Percentiles rank a stretch among this genome's conserved stretches.
Evolutionary conservation across 1,284 basidiomycete genomes (phyloP).

Genomic region (Heterobasidion irregulare): DNA sequence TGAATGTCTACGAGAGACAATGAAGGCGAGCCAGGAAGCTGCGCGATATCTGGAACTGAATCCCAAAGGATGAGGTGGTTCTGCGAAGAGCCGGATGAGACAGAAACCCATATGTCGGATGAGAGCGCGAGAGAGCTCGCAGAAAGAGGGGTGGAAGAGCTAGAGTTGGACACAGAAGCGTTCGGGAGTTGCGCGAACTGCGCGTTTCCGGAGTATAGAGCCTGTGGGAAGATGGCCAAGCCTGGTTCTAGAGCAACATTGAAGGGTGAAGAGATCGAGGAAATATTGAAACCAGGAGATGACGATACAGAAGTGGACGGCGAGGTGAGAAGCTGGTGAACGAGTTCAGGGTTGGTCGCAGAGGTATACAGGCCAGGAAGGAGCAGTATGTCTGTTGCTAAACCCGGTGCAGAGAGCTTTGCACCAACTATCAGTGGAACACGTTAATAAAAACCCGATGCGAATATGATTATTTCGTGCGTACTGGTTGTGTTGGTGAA

Average conservation of each 20-base stretch:
- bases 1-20: constrained; percentile 58
- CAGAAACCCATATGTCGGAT: constrained; percentile 57
- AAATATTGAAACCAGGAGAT: constrained; percentile 51
- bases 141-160: constrained; percentile 33
- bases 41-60: constrained; percentile 65
- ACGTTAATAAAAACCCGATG: neutral
- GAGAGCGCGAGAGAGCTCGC: constrained; percentile 54
- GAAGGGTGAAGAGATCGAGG: constrained; percentile 49
- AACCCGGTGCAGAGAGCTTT: constrained; percentile 46
- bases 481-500: neutral
- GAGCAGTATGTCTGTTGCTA: constrained; percentile 44
- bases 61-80: constrained; percentile 65
- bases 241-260: constrained; percentile 59
- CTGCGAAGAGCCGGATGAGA: constrained; percentile 38
- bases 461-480: neutral
- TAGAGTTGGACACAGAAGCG: constrained; percentile 35
- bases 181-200: constrained; percentile 50
- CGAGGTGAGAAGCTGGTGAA: constrained; percentile 57
- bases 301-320: constrained; percentile 48
- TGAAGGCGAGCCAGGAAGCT: constrained; percentile 42
- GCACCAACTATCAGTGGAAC: constrained; percentile 44
- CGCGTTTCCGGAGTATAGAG: constrained; percentile 55
- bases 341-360: constrained; percentile 59
- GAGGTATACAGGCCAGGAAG: constrained; percentile 70
- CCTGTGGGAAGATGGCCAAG: constrained; percentile 46